A percentile compares a stretch with the other conserved stretches of the same genome.
Evolutionary conservation across 257 asterid genomes (phyloP).

Genomic region (Solanum acaule): DNA sequence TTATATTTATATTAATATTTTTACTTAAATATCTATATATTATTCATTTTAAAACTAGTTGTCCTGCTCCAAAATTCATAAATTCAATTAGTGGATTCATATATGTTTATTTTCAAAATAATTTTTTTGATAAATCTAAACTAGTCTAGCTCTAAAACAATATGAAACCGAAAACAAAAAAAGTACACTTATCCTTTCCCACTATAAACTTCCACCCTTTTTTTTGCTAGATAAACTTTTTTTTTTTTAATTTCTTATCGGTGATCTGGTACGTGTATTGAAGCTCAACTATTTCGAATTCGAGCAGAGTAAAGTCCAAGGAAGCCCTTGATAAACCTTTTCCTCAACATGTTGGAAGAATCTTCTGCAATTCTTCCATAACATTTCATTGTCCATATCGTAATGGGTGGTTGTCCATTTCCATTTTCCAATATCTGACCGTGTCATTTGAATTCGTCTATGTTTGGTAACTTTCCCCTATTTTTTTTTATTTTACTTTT

Average conservation of each 20-base stretch:
- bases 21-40: not conserved
- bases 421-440: not conserved
- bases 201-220: not conserved
- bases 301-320: rapidly evolving
- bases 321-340: not conserved
- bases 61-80: not conserved
- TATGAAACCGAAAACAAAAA: not conserved
- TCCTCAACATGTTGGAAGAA: not conserved
- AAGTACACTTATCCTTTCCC: not conserved
- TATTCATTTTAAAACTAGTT: not conserved
- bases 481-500: not conserved
- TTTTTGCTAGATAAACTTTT: not conserved
- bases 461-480: not conserved
- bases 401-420: not conserved
- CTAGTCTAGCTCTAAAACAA: not conserved
- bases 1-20: not conserved
- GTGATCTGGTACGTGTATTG: rapidly evolving
- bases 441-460: not conserved
- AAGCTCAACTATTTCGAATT: not conserved
- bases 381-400: not conserved
- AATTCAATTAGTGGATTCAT: not conserved
- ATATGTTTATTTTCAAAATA: not conserved
- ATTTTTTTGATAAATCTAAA: not conserved
- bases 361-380: not conserved
- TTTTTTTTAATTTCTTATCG: too few relatives aligned